phyloP scores from a whole-genome alignment of 2,329 filamentous ascomycete genomes.

The Fusarium gaditjirri region DNA sequence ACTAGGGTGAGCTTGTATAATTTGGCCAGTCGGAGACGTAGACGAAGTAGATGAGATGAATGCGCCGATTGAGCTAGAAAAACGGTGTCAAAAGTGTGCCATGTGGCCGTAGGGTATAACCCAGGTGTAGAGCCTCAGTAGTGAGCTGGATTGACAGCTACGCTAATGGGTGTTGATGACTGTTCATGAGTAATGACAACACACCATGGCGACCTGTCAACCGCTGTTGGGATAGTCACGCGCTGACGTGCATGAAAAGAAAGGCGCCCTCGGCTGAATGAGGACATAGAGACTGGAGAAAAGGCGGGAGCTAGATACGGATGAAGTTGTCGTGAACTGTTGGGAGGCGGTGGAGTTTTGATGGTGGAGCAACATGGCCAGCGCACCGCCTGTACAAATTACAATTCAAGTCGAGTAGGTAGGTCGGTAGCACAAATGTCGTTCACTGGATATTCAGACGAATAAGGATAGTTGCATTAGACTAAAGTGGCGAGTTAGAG shows the following conservation, averaged over 20 bases:
- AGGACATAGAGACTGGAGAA: slow-evolving; percentile 30
- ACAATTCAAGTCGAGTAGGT: slow-evolving; percentile 11
- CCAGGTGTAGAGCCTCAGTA: neutral
- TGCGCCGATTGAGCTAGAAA: slow-evolving; percentile 2
- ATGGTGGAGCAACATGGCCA: slow-evolving; percentile 40
- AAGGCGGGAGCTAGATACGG: slow-evolving; percentile 15
- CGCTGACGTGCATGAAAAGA: slow-evolving; percentile 43
- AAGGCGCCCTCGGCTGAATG: slow-evolving; percentile 32
- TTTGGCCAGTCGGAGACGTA: slow-evolving; percentile 26
- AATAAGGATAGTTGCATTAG: slow-evolving; percentile 20
- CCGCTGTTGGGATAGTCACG: slow-evolving; percentile 15
- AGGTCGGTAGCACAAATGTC: slow-evolving; percentile 22
- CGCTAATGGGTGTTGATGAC: neutral
- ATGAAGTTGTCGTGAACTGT: slow-evolving; percentile 40
- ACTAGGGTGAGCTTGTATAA: slow-evolving; percentile 9
- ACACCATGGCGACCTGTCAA: slow-evolving; percentile 29
- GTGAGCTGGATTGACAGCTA: slow-evolving; percentile 5
- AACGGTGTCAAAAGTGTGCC: neutral
- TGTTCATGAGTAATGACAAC: slow-evolving; percentile 5
- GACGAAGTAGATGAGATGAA: slow-evolving; percentile 1
- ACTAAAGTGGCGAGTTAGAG: slow-evolving; percentile 22
- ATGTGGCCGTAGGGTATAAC: neutral
- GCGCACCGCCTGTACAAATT: slow-evolving; percentile 37
- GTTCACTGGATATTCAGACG: slow-evolving; percentile 7
- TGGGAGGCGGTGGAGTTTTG: slow-evolving; percentile 35